Percentiles rank a stretch among this genome's conserved stretches.
phyloP scores from a whole-genome alignment of 805 yeast species.

The Zygotorulaspora danielsina region DNA sequence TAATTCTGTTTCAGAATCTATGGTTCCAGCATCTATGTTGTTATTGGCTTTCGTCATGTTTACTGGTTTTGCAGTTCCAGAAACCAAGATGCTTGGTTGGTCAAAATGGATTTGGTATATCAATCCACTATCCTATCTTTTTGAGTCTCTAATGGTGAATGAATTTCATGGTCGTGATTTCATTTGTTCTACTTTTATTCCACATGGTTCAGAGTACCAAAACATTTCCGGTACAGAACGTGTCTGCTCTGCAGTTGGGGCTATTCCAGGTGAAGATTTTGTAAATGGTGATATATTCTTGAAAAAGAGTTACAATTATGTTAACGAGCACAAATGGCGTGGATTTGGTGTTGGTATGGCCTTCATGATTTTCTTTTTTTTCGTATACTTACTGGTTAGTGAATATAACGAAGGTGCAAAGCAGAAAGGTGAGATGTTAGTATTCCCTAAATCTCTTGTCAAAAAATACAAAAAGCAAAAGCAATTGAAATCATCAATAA shows the following conservation, averaged over 20 bases:
- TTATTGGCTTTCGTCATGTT: slow-evolving; percentile 47
- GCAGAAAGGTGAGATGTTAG: slow-evolving; percentile 67
- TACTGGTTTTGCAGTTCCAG: slow-evolving; percentile 58
- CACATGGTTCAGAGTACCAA: slow-evolving; percentile 45
- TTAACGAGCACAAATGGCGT: slow-evolving; percentile 53
- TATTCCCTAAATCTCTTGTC: slow-evolving; percentile 51
- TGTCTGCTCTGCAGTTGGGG: slow-evolving; percentile 55
- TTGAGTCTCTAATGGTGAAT: slow-evolving; percentile 55
- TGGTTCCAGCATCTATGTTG: slow-evolving; percentile 54
- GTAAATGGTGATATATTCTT: slow-evolving; percentile 55
- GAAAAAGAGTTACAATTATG: slow-evolving; percentile 41
- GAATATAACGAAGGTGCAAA: slow-evolving; percentile 59
- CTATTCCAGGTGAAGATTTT: slow-evolving; percentile 45
- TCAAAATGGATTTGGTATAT: slow-evolving; percentile 61
- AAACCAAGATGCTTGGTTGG: slow-evolving; percentile 57
- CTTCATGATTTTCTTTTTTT: slow-evolving; percentile 51
- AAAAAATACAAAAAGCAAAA: slow-evolving; percentile 43
- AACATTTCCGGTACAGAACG: slow-evolving; percentile 35
- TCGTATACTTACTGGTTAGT: slow-evolving; percentile 48
- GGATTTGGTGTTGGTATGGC: slow-evolving; percentile 59
- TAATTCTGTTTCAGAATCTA: slow-evolving; percentile 47
- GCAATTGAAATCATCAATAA: slow-evolving; percentile 23
- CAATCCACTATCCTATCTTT: slow-evolving; percentile 54
- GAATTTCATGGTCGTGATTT: slow-evolving; percentile 49
- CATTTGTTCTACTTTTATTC: slow-evolving; percentile 46